Conservation (phyloP, 371 early-diverging fungal genomes). For the Syncephalastrum monosporum region DNA sequence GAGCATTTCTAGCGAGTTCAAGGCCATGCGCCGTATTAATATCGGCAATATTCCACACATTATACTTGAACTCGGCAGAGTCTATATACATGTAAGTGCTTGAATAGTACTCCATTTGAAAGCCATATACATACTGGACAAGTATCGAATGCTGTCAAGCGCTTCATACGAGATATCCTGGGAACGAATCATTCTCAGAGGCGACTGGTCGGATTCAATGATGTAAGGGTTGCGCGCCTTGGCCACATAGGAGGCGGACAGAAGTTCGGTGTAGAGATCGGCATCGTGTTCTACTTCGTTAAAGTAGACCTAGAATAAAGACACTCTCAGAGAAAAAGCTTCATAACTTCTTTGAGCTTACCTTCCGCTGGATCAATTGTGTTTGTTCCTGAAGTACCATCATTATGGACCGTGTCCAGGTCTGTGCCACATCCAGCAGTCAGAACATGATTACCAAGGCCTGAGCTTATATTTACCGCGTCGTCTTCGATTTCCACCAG, state of each 20-base stretch:
- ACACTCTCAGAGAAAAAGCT: not conserved
- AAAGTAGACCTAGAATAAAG: constrained; percentile 32
- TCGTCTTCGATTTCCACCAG: constrained; percentile 58
- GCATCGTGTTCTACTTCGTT: constrained; percentile 49
- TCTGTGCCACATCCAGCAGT: constrained; percentile 11
- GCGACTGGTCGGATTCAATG: constrained; percentile 53
- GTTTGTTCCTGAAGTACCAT: constrained; percentile 32
- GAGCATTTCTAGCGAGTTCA: constrained; percentile 45
- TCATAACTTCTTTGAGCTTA: constrained; percentile 9
- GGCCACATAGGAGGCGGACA: constrained; percentile 59
- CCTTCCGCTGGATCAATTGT: constrained; percentile 28
- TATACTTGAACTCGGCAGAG: constrained; percentile 19
- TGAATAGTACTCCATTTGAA: too few species aligned
- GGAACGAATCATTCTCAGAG: constrained; percentile 40
- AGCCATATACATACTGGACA: too few species aligned
- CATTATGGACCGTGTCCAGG: constrained; percentile 37
- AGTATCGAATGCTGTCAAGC: too few species aligned
- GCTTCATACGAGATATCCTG: constrained; percentile 2
- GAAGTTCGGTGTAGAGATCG: constrained; percentile 67
- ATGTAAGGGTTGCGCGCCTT: constrained; percentile 66
- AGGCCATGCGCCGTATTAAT: constrained; percentile 53
- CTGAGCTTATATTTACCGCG: constrained; percentile 11
- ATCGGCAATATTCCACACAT: constrained; percentile 57
- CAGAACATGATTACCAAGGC: not conserved
- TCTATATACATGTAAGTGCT: constrained; percentile 3